Percentiles rank a stretch among this genome's conserved stretches.
Evolutionary conservation across 306 rosid species (phyloP).

Genomic region (Prunus davidiana): DNA sequence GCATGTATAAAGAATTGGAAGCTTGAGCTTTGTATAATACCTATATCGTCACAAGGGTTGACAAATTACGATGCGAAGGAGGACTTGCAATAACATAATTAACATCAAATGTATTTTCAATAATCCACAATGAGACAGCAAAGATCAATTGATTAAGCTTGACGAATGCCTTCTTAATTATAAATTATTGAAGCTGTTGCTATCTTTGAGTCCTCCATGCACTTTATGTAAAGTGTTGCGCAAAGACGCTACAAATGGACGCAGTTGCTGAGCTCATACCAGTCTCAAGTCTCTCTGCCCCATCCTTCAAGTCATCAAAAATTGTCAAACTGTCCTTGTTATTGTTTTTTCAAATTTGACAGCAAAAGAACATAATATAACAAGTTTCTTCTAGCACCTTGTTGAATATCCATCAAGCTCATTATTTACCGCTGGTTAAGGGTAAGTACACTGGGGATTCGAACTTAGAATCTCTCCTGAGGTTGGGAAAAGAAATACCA

Average conservation of each 20-base stretch:
- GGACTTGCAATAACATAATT: constrained; percentile 5
- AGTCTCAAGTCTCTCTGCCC: constrained; percentile 18
- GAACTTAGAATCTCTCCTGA: too few species aligned
- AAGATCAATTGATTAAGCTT: constrained; percentile 29
- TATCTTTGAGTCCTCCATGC: constrained; percentile 22
- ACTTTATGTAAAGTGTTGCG: constrained; percentile 43
- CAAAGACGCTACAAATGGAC: constrained; percentile 24
- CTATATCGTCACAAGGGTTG: constrained; percentile 50
- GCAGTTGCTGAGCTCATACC: constrained; percentile 39
- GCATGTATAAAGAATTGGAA: not conserved
- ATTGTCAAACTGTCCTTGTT: constrained; percentile 27
- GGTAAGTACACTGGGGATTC: not conserved
- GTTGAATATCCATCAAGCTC: not conserved
- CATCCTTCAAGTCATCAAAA: constrained; percentile 23
- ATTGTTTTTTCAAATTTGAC: constrained; percentile 14
- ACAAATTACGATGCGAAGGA: constrained; percentile 57
- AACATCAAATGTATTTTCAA: constrained; percentile 10
- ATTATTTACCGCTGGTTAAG: not conserved
- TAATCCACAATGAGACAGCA: constrained; percentile 12
- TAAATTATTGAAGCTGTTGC: constrained; percentile 24
- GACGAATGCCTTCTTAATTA: not conserved
- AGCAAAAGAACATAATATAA: constrained; percentile 33
- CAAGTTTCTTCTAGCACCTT: not conserved
- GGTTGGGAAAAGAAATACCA: too few species aligned
- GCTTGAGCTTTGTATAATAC: not conserved